Conservation (phyloP, 208 protist species). For the Endotrypanum monterogeii region DNA sequence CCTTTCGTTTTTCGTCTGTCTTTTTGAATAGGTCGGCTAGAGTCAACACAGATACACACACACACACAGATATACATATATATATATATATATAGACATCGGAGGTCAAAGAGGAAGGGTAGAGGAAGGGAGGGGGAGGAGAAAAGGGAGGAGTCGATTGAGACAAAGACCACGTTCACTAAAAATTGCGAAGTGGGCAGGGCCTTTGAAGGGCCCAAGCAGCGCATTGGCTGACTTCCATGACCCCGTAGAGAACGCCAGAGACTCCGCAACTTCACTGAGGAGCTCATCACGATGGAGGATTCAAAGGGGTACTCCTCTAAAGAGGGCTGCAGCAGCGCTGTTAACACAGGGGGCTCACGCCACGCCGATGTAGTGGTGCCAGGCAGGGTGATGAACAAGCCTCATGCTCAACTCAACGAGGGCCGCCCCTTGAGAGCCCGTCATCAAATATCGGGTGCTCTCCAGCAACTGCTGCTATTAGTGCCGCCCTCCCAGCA, state of each 20-base stretch:
- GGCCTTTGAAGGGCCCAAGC: background rate
- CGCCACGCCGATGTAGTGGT: background rate
- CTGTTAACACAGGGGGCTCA: background rate
- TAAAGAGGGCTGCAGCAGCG: background rate
- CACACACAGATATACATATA: background rate
- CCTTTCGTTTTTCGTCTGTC: background rate
- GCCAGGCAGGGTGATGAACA: background rate
- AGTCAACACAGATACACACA: background rate
- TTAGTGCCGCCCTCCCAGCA: background rate
- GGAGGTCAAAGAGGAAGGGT: no score
- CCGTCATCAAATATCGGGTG: background rate
- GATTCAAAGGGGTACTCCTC: background rate
- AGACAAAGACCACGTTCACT: background rate
- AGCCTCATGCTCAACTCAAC: background rate
- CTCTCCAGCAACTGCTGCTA: background rate
- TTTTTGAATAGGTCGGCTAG: background rate
- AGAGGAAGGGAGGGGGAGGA: no score
- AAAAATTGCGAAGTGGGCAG: background rate
- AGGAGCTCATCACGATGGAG: background rate
- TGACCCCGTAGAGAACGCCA: slow-evolving; percentile 18
- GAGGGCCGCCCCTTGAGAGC: background rate
- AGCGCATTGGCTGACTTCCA: slow-evolving; percentile 1
- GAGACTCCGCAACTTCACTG: slow-evolving; percentile 14
- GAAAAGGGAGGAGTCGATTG: no score
- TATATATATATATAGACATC: no score